Conservation (phyloP, 768 basidiomycete species). For the Mycena haematopus region DNA sequence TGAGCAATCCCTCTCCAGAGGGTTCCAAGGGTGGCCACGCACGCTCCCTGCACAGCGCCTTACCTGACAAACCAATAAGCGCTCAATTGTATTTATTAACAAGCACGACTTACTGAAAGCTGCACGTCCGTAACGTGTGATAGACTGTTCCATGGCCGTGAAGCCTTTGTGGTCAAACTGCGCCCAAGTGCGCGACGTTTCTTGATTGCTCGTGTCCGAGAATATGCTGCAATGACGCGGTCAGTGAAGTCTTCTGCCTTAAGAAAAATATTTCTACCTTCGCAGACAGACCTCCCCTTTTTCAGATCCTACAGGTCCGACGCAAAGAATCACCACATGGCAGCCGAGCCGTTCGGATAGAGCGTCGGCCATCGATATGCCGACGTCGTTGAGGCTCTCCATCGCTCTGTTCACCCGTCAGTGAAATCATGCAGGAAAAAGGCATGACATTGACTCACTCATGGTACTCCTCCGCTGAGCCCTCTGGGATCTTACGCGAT, state of each 20-base stretch:
- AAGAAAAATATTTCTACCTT: not conserved
- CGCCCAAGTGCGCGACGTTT: not conserved
- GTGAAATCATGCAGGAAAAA: not conserved
- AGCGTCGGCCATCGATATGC: not conserved
- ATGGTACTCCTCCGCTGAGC: not conserved
- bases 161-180: not conserved
- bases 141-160: constrained; percentile 3
- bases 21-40: not conserved
- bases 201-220: not conserved
- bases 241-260: no score
- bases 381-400: not conserved
- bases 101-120: not conserved
- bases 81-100: not conserved
- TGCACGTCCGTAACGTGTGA: not conserved
- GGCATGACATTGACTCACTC: no score
- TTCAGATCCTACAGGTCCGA: not conserved
- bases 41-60: not conserved
- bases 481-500: not conserved
- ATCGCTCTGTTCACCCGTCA: not conserved
- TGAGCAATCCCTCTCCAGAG: not conserved
- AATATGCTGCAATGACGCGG: not conserved
- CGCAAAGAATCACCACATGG: not conserved
- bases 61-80: not conserved
- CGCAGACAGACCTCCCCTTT: not conserved
- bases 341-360: not conserved